Conservation (phyloP, 495 filamentous ascomycete species). For the Sporormia fimetaria region DNA sequence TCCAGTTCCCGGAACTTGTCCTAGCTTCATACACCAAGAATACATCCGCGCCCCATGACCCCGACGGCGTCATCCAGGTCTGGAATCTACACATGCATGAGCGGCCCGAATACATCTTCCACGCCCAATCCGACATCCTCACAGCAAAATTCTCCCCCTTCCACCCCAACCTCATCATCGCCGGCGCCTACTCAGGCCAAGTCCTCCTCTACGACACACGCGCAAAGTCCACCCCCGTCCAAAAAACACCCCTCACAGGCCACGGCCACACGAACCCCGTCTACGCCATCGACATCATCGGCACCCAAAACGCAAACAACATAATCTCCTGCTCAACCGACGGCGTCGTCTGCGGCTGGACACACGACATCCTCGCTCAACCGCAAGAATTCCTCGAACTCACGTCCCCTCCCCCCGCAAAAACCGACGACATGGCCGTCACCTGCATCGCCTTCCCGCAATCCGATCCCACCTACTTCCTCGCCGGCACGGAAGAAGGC, state of each 20-base stretch:
- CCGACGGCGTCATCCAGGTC: slow-evolving; percentile 85
- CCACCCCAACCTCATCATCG: slow-evolving; percentile 89
- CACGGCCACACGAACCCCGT: slow-evolving; percentile 91
- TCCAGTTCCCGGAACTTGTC: slow-evolving; percentile 78
- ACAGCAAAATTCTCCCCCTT: slow-evolving; percentile 95
- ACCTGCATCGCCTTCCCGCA: slow-evolving; percentile 95
- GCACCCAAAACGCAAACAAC: slow-evolving; percentile 97
- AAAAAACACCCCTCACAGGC: slow-evolving; percentile 90
- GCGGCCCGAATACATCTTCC: slow-evolving; percentile 90
- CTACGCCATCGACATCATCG: slow-evolving; percentile 88
- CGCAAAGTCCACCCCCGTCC: slow-evolving; percentile 67
- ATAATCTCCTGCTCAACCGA: slow-evolving; percentile 94
- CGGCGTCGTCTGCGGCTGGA: slow-evolving; percentile 93
- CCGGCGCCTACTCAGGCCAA: slow-evolving; percentile 90
- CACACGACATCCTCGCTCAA: slow-evolving; percentile 89
- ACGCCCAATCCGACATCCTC: slow-evolving; percentile 90
- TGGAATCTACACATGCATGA: slow-evolving; percentile 94
- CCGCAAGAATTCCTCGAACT: slow-evolving; percentile 88
- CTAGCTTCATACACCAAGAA: slow-evolving; percentile 95
- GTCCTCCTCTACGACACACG: slow-evolving; percentile 98
- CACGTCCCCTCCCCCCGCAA: slow-evolving; percentile 70
- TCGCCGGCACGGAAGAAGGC: slow-evolving; percentile 93
- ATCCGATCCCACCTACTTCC: slow-evolving; percentile 92
- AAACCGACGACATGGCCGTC: slow-evolving; percentile 89
- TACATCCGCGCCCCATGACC: slow-evolving; percentile 86